Conservation (phyloP, 2,329 filamentous ascomycete species). For the Fusarium poae region DNA sequence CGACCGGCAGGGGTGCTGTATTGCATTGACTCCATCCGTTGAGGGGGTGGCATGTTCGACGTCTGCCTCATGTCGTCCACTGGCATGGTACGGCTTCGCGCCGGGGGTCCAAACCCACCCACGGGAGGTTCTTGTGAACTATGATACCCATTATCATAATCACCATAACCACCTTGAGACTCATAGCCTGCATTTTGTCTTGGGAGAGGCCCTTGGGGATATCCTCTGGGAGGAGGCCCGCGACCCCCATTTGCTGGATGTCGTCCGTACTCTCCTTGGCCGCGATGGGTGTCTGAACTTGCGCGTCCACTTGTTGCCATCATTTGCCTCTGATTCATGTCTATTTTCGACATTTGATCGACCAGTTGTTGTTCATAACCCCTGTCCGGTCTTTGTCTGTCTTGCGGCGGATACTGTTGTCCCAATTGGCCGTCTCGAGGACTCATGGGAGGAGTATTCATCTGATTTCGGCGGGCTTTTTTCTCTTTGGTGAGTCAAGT, state of each 20-base stretch:
- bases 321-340: constrained; percentile 50
- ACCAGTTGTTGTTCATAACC: constrained; percentile 51
- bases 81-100: constrained; percentile 74
- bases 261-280: constrained; percentile 48
- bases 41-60: constrained; percentile 54
- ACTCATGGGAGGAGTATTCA: constrained; percentile 50
- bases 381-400: constrained; percentile 39
- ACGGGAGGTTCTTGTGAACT: constrained; percentile 50
- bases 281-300: constrained; percentile 48
- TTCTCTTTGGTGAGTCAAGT: constrained; percentile 24
- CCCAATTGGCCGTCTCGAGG: constrained; percentile 48
- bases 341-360: constrained; percentile 55
- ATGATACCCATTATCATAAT: constrained; percentile 48
- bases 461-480: constrained; percentile 51
- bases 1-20: constrained; percentile 61
- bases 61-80: constrained; percentile 60
- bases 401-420: constrained; percentile 42
- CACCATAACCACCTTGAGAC: constrained; percentile 44
- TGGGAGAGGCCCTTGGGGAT: constrained; percentile 52
- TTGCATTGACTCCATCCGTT: constrained; percentile 60
- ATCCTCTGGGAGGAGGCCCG: constrained; percentile 51
- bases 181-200: constrained; percentile 45
- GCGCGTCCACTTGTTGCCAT: constrained; percentile 39
- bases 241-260: constrained; percentile 46
- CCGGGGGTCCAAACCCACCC: constrained; percentile 64